phyloP scores from a whole-genome alignment of 164 flowering plant genomes.

The Saururus chinensis region DNA sequence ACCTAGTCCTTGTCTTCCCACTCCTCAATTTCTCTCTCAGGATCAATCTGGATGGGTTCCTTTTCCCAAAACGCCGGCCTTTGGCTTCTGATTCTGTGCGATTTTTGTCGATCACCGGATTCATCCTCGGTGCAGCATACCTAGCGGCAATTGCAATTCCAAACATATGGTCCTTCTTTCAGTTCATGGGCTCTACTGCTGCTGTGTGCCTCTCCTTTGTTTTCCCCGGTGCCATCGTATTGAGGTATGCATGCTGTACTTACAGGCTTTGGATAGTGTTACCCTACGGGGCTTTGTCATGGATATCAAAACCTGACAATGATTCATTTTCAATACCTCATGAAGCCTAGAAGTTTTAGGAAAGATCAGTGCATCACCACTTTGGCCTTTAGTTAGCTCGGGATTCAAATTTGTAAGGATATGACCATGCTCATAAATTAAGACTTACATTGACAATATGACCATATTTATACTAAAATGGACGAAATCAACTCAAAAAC shows the following conservation, averaged over 20 bases:
- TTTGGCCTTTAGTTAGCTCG: no score
- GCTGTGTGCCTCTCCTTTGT: constrained; percentile 69
- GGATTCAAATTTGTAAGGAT: no score
- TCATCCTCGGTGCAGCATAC: constrained; percentile 34
- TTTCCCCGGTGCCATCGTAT: constrained; percentile 75
- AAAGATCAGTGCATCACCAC: no score
- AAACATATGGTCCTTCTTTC: constrained; percentile 79
- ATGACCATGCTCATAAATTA: no score
- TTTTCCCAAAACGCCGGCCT: constrained; percentile 43
- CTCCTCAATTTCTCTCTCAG: constrained; percentile 69
- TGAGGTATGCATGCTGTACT: constrained; percentile 36
- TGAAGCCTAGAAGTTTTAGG: no score
- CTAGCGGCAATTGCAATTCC: constrained; percentile 65
- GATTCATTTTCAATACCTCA: no score
- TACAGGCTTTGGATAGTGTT: neutral
- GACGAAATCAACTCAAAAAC: no score
- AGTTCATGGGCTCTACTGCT: constrained; percentile 75
- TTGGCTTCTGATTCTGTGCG: constrained; percentile 32
- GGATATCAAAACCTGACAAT: no score
- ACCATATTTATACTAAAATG: no score
- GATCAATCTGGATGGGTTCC: constrained; percentile 50
- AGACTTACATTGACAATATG: no score
- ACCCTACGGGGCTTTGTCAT: neutral
- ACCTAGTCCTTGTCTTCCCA: constrained; percentile 81
- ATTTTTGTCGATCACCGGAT: constrained; percentile 37